A percentile compares a stretch with the other conserved stretches of the same genome.
Evolutionary conservation across 257 asterid species (phyloP).

Genomic region (Ehretia macrophylla): DNA sequence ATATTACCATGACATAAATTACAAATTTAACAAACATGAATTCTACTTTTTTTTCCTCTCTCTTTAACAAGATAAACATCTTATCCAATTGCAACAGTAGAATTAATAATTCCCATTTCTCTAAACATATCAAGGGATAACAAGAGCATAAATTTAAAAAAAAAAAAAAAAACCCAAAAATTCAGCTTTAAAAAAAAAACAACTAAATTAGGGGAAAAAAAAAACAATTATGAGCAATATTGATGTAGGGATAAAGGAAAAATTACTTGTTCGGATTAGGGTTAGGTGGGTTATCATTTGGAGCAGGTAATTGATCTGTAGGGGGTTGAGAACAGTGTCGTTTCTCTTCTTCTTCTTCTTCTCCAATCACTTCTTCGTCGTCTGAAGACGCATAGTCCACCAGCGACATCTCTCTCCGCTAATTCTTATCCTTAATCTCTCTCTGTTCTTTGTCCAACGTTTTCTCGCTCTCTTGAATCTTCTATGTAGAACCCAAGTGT

Average conservation of each 20-base stretch:
- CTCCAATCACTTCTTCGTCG: constrained; percentile 20
- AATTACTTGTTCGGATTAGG: neutral
- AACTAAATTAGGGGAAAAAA: no score
- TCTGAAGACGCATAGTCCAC: constrained; percentile 73
- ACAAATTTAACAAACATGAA: no score
- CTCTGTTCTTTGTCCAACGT: neutral
- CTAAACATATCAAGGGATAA: neutral
- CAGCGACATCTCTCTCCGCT: constrained; percentile 61
- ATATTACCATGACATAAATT: no score
- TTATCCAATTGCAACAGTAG: no score
- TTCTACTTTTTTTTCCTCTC: no score
- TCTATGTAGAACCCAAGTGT: neutral
- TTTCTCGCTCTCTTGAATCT: neutral
- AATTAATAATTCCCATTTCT: no score
- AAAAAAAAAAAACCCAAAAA: neutral
- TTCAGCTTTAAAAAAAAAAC: no score
- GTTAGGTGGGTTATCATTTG: neutral
- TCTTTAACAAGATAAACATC: no score
- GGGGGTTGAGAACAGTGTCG: neutral
- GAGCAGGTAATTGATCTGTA: neutral
- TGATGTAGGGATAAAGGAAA: neutral
- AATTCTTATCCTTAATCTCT: neutral
- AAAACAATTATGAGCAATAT: no score
- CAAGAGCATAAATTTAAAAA: neutral
- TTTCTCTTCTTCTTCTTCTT: neutral